Conservation (phyloP, 495 filamentous ascomycete genomes). For the Pyrenopolyporus hunteri region DNA sequence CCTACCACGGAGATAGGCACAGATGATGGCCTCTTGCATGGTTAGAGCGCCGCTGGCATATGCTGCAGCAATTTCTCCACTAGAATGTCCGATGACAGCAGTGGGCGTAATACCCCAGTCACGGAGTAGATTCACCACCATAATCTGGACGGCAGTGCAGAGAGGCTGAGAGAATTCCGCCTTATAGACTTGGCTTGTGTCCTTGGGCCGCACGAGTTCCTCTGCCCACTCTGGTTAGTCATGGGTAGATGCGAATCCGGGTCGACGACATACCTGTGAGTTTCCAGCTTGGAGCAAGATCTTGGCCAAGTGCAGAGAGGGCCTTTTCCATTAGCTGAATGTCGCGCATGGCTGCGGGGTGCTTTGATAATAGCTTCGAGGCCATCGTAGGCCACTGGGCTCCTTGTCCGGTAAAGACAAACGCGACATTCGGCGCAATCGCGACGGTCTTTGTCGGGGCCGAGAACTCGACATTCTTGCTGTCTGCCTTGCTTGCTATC, state of each 20-base stretch:
- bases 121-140: slow-evolving; percentile 54
- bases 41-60: slow-evolving; percentile 50
- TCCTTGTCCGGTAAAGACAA: slow-evolving; percentile 42
- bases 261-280: no score
- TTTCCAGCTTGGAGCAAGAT: no score
- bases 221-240: no score
- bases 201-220: slow-evolving; percentile 26
- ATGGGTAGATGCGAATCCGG: no score
- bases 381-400: slow-evolving; percentile 39
- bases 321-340: neutral
- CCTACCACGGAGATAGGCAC: slow-evolving; percentile 61
- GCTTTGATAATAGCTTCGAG: slow-evolving; percentile 16
- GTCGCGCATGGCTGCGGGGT: neutral
- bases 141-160: slow-evolving; percentile 56
- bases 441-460: no score
- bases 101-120: slow-evolving; percentile 48
- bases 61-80: slow-evolving; percentile 63
- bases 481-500: slow-evolving; percentile 16
- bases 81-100: slow-evolving; percentile 64
- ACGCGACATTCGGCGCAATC: neutral
- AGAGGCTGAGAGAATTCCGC: slow-evolving; percentile 55
- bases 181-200: slow-evolving; percentile 27
- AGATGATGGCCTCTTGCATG: slow-evolving; percentile 48
- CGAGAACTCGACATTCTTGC: neutral
- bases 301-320: slow-evolving; percentile 40